Base-by-base conservation (phyloP, 305 asterid species). In the Rubia peregrina region DNA sequence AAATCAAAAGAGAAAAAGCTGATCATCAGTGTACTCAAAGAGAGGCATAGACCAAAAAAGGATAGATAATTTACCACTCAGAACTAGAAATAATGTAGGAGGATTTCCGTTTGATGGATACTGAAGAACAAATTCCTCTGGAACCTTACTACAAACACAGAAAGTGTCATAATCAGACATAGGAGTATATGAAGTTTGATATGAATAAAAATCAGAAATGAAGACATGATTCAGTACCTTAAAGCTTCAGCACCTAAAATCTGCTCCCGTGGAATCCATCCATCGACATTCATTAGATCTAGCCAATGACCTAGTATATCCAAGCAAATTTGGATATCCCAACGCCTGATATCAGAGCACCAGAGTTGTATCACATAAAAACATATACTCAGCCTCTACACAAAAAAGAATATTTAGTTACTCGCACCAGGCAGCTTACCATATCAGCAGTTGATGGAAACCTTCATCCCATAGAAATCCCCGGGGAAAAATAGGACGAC, bases 391-490 rank as follows among this genome's bases (percentile, higher is more conserved):
- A 33, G 42, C 73, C 19, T 36, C 51, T 17, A 10, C 57, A 14
- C 51, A n/a, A 59, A 65, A 13, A 9, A 6, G 43, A 40, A 57
- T 60, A 65, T 44, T 19, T 69, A 64, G 64, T 55, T 16, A 17
- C 22, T 51, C 44, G 13, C 66, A 64, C 64, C 44, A 75, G 75
- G 75, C 55, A 67, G 83, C 95, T 70, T 74, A 94, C 99, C 96
- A 85, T 76, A 94, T 86, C 65, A 91, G 70, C 74, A 94, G 87
- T 81, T 94, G 99, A 84, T 94, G 99, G 81, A 94, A 94, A 73
- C 99, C 99, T 81, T 94, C 99, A 84, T 94, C 99, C 99, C 99
- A 94, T 69, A 94, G 76, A 81, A 94, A 94, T 40, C 97, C 97
- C 85, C 99, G 84, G 46, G 99, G 99, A 64, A 94, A 94, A 81